These are phyloP conservation scores for Aegilops speltoides DNA, from an alignment of 176 grass and related monocot species.

Conservation along the genomic window DNA sequence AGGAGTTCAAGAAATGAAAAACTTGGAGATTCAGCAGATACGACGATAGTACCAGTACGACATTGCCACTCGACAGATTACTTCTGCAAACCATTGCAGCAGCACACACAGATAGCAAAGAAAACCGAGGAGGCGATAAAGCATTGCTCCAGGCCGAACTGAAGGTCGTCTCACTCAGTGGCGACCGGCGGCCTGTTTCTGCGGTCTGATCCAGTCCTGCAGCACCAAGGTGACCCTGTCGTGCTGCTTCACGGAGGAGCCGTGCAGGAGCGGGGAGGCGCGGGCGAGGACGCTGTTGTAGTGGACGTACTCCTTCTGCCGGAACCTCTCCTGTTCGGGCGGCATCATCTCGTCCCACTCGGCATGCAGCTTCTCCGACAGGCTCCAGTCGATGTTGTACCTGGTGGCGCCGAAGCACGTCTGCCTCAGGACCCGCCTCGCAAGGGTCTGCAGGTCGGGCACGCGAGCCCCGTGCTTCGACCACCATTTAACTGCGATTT, in stretches of 20 bases:
- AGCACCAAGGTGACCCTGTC: constrained; percentile 10
- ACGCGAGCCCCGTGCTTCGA: constrained; percentile 35
- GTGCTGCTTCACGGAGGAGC: background rate
- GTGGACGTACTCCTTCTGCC: constrained; percentile 53
- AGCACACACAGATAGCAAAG: background rate
- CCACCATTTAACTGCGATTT: constrained; percentile 74
- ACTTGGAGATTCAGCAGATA: too few species aligned
- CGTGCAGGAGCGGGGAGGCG: background rate
- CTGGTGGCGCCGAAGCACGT: constrained; percentile 48
- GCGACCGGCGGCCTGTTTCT: background rate
- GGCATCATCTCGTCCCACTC: constrained; percentile 5
- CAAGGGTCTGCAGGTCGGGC: constrained; percentile 45
- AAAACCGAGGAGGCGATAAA: background rate
- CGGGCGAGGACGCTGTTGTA: constrained; percentile 45
- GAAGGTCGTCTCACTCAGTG: background rate
- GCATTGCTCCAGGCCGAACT: background rate
- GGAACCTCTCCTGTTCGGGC: constrained; percentile 45
- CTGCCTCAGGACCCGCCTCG: constrained; percentile 53
- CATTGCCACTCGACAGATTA: background rate
- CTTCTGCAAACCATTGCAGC: background rate
- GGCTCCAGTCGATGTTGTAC: constrained; percentile 48
- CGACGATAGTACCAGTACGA: too few species aligned
- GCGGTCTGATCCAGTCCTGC: constrained; percentile 26
- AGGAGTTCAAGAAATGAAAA: too few species aligned
- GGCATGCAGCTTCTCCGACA: constrained; percentile 42